Evolutionary conservation across 2,329 filamentous ascomycete species (phyloP).

Genomic region (Zarea fungicola): DNA sequence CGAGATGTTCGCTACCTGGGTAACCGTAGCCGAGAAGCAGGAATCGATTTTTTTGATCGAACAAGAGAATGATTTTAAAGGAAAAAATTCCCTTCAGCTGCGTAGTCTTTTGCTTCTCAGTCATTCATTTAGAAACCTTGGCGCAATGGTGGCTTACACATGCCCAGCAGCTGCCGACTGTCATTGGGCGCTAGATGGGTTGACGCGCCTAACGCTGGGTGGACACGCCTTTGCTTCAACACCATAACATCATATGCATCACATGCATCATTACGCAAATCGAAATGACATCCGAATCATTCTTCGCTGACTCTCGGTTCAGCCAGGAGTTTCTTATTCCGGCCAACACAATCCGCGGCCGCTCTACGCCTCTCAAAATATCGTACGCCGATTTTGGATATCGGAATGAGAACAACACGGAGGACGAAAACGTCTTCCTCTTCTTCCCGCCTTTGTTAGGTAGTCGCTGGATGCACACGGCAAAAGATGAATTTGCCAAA

Average conservation of each 20-base stretch:
- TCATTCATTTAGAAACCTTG: no score
- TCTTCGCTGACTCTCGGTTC: slow-evolving; percentile 20
- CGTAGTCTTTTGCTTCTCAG: no score
- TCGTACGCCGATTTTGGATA: slow-evolving; percentile 29
- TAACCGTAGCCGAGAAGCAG: no score
- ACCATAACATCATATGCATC: background rate
- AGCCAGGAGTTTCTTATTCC: slow-evolving; percentile 19
- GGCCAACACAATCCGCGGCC: slow-evolving; percentile 12
- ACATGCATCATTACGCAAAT: background rate
- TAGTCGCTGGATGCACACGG: slow-evolving; percentile 25
- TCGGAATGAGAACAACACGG: slow-evolving; percentile 21
- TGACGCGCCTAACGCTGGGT: background rate
- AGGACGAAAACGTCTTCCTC: slow-evolving; percentile 24
- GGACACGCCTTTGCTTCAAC: background rate
- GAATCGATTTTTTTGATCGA: no score
- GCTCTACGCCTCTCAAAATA: slow-evolving; percentile 13
- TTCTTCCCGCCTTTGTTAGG: slow-evolving; percentile 25
- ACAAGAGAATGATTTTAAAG: no score
- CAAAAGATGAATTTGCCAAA: slow-evolving; percentile 29
- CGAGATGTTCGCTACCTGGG: no score
- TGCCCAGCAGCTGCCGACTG: no score
- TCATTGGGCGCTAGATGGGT: no score
- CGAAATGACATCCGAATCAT: slow-evolving; percentile 7
- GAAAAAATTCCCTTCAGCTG: no score
- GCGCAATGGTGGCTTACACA: no score